Base-by-base conservation (phyloP, 2,329 filamentous ascomycete species). In the Trematosphaeria pertusa region DNA sequence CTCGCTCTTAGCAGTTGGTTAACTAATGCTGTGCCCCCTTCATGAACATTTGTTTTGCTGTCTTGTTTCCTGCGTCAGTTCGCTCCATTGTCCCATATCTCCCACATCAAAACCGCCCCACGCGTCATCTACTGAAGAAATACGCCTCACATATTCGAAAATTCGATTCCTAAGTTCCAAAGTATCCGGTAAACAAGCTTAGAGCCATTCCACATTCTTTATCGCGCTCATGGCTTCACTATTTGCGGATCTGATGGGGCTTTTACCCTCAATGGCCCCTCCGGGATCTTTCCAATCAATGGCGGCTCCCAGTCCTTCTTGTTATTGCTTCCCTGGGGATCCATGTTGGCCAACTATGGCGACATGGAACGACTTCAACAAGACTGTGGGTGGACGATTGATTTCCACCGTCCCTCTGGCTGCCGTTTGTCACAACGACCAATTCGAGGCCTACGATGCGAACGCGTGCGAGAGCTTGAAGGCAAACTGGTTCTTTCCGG, bases 391-490 rank as follows among this genome's bases (percentile, higher is more conserved):
- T 21, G 67, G 67, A 37, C 61, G 57, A 37, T 49, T 72, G 37
- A 48, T 71, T 11, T 50, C 62, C 4, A 72, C 69, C 4, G 58
- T 67, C 2, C 69, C 69, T 10, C 55, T 72, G 14, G 69, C 64
- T 10, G 56, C 52, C 12, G 59, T 63, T 14, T 71, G 68, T 49
- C 66, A 71, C 44, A 60, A 36, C 6, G 22, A 17, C 22, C 12
- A 28, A 8, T 28, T 28, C 24, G 36, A 38, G 21, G 5, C n/a
- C 4, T 41, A 33, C 18, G 14, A 41, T 34, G 28, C 28, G 9
- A n/a, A 7, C 4, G 24, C 12, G 17, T 41, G 38, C 38, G 19
- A 15, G 15, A 9, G 15, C 11, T 19, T 41, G 8, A 15, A 32
- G 11, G 11, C 28, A 22, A 18, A 32, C 12, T 41, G 38, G 38